Evolutionary conservation across 2,329 filamentous ascomycete species (phyloP).

Genomic region (Fusarium coicis): DNA sequence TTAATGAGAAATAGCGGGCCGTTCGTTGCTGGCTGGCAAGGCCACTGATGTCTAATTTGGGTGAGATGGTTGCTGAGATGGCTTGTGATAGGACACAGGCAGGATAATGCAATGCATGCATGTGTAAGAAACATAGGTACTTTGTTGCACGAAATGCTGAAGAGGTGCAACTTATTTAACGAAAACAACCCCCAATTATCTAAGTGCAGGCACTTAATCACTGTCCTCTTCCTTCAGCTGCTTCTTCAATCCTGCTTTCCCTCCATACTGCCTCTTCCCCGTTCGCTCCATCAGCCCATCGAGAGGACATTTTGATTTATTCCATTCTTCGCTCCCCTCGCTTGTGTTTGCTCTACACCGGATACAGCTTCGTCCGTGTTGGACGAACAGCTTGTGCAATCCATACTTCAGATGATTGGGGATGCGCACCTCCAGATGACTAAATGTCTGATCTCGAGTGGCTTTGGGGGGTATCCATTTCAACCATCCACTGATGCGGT

Average conservation of each 20-base stretch:
- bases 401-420: constrained; percentile 43
- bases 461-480: constrained; percentile 44
- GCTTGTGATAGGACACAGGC: not conserved
- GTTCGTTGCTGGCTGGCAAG: constrained; percentile 18
- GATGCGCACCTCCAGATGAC: constrained; percentile 43
- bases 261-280: constrained; percentile 38
- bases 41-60: not conserved
- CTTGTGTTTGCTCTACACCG: constrained; percentile 44
- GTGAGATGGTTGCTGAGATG: not conserved
- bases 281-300: constrained; percentile 40
- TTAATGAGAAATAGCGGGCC: constrained; percentile 39
- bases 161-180: not conserved
- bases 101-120: not conserved
- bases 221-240: constrained; percentile 30
- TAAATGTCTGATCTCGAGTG: constrained; percentile 43
- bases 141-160: not conserved
- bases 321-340: constrained; percentile 44
- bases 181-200: not conserved
- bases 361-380: constrained; percentile 41
- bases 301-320: constrained; percentile 36
- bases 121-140: not conserved
- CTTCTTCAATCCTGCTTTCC: constrained; percentile 31
- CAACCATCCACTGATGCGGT: constrained; percentile 42
- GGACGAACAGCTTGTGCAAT: constrained; percentile 43
- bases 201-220: constrained; percentile 15